Percentiles rank a stretch among this genome's conserved stretches.
Evolutionary conservation across 306 rosid species (phyloP).

Genomic region (Styphnolobium japonicum): DNA sequence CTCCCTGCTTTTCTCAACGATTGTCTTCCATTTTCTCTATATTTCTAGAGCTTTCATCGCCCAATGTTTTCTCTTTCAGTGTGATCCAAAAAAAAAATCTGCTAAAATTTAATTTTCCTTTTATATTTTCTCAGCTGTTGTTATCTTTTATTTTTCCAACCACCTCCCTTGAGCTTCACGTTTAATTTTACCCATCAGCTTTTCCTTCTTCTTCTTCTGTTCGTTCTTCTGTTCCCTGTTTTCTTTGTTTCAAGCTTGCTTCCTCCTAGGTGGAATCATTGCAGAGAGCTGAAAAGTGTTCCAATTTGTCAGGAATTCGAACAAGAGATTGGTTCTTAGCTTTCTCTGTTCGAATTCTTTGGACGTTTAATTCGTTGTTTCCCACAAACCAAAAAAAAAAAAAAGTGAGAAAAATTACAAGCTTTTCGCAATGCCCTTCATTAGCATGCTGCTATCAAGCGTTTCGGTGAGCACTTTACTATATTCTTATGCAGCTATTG

Average conservation of each 20-base stretch:
- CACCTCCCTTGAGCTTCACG: background rate
- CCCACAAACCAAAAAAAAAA: no score
- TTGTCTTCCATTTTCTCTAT: background rate
- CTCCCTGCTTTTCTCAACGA: slow-evolving; percentile 3
- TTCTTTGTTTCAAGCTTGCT: background rate
- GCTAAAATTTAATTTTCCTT: background rate
- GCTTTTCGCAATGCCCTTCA: background rate
- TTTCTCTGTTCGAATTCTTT: slow-evolving; percentile 38
- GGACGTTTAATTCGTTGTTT: background rate
- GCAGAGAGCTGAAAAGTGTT: background rate
- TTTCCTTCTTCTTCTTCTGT: background rate
- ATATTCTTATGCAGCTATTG: background rate
- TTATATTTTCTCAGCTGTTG: background rate
- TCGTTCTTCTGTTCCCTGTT: background rate
- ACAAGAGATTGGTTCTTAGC: slow-evolving; percentile 26
- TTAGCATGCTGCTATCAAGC: slow-evolving; percentile 5
- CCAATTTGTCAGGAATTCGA: slow-evolving; percentile 17
- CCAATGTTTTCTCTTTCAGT: background rate
- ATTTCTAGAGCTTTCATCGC: slow-evolving; percentile 21
- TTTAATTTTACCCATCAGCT: background rate
- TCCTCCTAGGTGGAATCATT: background rate
- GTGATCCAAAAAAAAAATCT: background rate
- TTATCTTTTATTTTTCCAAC: background rate
- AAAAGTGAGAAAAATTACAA: background rate
- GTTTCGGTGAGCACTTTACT: slow-evolving; percentile 43